Conservation (phyloP, 257 asterid species). For the Scutellaria barbata region DNA sequence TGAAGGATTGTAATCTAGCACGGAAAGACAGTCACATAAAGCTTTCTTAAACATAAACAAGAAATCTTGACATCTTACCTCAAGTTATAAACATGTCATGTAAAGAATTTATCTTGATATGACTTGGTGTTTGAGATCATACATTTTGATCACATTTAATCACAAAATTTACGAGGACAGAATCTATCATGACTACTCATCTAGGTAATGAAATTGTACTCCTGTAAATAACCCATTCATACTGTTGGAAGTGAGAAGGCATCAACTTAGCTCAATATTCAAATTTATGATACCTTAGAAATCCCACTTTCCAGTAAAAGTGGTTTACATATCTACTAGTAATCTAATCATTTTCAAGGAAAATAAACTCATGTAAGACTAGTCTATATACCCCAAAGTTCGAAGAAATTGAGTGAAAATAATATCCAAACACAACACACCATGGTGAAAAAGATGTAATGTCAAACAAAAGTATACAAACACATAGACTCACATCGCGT, state of each 20-base stretch:
- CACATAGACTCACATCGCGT: slow-evolving; percentile 75
- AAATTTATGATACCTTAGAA: background rate
- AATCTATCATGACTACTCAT: background rate
- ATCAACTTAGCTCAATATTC: background rate
- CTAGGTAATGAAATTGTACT: background rate
- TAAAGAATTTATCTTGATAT: background rate
- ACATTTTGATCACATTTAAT: background rate
- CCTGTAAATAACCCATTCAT: background rate
- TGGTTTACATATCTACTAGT: background rate
- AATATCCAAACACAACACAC: slow-evolving; percentile 10
- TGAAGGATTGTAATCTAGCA: background rate
- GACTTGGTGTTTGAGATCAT: background rate
- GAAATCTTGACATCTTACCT: background rate
- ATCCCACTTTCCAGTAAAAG: slow-evolving; percentile 12
- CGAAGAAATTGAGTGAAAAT: slow-evolving; percentile 2
- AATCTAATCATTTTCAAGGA: background rate
- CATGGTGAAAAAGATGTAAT: background rate
- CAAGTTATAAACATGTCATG: slow-evolving; percentile 1
- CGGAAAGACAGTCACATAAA: background rate
- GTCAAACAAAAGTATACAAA: slow-evolving; percentile 12
- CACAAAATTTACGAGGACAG: background rate
- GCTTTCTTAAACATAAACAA: background rate
- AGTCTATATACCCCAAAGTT: slow-evolving; percentile 7
- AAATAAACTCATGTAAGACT: slow-evolving; percentile 8
- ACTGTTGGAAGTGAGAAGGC: too few relatives aligned